These are phyloP conservation scores for Teratosphaeria epicoccoides DNA, from an alignment of 2,329 filamentous ascomycete genomes.

Conservation along the genomic window DNA sequence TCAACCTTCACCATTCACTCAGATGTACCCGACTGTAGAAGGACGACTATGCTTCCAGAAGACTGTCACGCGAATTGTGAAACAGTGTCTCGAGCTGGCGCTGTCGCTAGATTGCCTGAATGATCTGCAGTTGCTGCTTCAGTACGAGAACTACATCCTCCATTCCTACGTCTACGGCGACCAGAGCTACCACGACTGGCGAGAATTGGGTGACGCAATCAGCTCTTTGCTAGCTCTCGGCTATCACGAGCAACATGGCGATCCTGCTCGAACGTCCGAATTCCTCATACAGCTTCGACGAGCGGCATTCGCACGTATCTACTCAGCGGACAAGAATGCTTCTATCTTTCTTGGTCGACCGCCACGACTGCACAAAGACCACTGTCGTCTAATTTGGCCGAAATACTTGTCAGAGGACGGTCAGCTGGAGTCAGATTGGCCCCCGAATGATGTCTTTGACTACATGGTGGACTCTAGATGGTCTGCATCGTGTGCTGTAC, in stretches of 20 bases:
- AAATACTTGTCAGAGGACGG: neutral
- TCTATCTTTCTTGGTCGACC: neutral
- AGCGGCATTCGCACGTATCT: neutral
- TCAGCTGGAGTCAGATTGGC: neutral
- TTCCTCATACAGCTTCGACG: neutral
- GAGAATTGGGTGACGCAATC: neutral
- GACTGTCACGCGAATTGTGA: neutral
- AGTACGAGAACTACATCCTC: neutral
- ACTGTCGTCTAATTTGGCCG: neutral
- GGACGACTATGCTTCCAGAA: neutral
- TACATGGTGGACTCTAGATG: neutral
- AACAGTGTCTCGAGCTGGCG: neutral
- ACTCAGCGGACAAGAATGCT: neutral
- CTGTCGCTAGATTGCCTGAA: neutral
- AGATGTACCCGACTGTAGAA: neutral
- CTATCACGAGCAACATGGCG: neutral
- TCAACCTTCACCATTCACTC: neutral
- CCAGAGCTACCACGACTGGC: neutral
- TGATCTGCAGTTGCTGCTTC: neutral
- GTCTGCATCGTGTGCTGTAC: neutral
- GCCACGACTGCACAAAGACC: neutral
- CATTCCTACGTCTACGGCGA: neutral
- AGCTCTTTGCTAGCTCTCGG: neutral
- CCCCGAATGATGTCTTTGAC: neutral
- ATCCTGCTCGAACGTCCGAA: neutral